These are phyloP conservation scores for Komagataella kurtzmanii DNA, from an alignment of 805 yeast genomes.

Conservation along the genomic window DNA sequence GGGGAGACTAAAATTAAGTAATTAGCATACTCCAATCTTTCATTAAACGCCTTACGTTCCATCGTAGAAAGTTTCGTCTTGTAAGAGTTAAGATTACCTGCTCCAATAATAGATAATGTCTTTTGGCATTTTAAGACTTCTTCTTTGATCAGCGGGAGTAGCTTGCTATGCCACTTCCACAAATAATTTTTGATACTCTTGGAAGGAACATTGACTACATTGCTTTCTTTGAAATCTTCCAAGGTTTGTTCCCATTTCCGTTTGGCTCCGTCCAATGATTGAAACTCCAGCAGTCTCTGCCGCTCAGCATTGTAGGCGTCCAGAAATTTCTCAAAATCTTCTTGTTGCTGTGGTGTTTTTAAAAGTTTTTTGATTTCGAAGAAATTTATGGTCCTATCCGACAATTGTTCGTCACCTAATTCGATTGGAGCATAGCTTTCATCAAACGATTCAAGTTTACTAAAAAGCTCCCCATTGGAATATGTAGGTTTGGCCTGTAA, in stretches of 20 bases:
- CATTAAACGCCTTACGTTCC: constrained; percentile 11
- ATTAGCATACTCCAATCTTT: constrained; percentile 58
- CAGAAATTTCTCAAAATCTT: constrained; percentile 49
- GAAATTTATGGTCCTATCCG: constrained; percentile 31
- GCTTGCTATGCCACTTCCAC: constrained; percentile 72
- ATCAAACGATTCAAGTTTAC: neutral
- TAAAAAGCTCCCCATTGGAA: constrained; percentile 10
- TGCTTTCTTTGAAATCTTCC: constrained; percentile 54
- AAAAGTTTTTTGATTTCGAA: constrained; percentile 51
- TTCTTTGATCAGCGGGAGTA: constrained; percentile 56
- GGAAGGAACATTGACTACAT: constrained; percentile 23
- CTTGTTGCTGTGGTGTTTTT: constrained; percentile 29
- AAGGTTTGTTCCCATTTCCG: constrained; percentile 82
- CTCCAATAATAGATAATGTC: constrained; percentile 14
- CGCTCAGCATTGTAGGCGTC: constrained; percentile 64
- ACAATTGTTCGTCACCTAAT: neutral
- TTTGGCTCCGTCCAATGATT: constrained; percentile 75
- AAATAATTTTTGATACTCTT: constrained; percentile 58
- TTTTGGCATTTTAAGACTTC: constrained; percentile 48
- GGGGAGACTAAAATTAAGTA: constrained; percentile 60
- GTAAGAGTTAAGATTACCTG: neutral
- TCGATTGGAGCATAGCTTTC: constrained; percentile 8
- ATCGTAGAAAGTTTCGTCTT: neutral
- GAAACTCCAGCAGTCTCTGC: constrained; percentile 61
- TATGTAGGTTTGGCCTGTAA: constrained; percentile 16